Evolutionary conservation across 306 rosid species (phyloP).

Genomic region (Vigna trinervia): DNA sequence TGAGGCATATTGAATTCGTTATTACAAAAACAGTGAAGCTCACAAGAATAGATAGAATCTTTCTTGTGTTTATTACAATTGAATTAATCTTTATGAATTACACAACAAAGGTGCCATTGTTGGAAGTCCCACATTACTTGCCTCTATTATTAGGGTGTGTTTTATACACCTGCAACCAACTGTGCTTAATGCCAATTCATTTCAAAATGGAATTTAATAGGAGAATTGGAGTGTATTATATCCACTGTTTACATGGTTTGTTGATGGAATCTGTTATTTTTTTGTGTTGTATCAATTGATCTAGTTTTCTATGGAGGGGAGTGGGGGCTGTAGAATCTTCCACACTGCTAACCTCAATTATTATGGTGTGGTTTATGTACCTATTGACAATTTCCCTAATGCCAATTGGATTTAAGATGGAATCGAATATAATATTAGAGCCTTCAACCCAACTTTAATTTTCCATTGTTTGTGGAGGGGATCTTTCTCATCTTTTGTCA

Average conservation of each 20-base stretch:
- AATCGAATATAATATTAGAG: background rate
- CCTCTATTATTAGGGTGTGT: background rate
- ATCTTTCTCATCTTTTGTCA: background rate
- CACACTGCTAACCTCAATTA: background rate
- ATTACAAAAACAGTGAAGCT: slow-evolving; percentile 22
- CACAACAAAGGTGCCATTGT: background rate
- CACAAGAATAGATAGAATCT: slow-evolving; percentile 32
- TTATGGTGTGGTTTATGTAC: background rate
- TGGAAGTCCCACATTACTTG: background rate
- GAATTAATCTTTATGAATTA: slow-evolving; percentile 10
- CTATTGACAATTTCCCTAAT: background rate
- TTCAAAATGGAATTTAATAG: background rate
- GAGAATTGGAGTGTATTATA: background rate
- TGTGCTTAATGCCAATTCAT: background rate
- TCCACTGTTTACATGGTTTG: background rate
- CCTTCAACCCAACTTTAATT: background rate
- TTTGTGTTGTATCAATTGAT: background rate
- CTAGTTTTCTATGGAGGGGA: background rate
- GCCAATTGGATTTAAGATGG: background rate
- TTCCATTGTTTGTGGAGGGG: background rate
- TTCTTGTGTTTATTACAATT: slow-evolving; percentile 5
- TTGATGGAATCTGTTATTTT: background rate
- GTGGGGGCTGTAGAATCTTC: background rate
- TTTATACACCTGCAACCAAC: background rate
- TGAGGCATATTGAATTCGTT: slow-evolving; percentile 20